Evolutionary conservation across 805 yeast genomes (phyloP), one percentile per base, ranked within the genome.

Genomic region (Candida ulmi): DNA sequence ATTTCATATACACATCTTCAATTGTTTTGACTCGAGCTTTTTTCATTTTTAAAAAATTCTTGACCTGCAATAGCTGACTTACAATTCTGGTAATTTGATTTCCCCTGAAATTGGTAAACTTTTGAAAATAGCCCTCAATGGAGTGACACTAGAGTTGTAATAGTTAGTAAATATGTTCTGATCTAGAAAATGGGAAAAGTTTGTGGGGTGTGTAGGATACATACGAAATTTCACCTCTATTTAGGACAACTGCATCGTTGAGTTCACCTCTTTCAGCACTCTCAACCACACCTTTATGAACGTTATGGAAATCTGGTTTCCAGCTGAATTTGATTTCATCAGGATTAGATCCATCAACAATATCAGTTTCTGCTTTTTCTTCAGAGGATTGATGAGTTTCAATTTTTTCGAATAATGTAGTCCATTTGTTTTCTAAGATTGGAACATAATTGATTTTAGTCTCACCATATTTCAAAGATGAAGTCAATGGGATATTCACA

Each of bases 401-500:
- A 24, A 35, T 24, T 26, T 32, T 38, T 16, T 40, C 56, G 56
- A 78, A 86, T 8, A 85, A 72, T 0, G 87, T 71, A 2, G 72
- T 69, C 98, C 98, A 93, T 47, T 69, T 64, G 61, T 91, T 91
- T 40, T 78, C 77, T 55, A 88, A 69, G 36, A 91, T 77, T n/a
- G 95, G 90, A 3, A 95, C 81, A 58, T 75, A 86, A 41, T 70
- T 57, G 29, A 83, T 74, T 51, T 75, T 80, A 2, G 95, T 83
- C 13, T 63, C 44, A 4, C 73, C 71, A n/a, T 68, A 51, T 43
- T 71, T 63, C 36, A 87, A 65, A 8, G 66, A 61, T 3, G 68
- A 70, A n/a, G 66, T 63, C 33, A 93, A 65, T 4, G 99, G 98
- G 5, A 93, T 72, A 57, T 91, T 93, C 23, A 93, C 68, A n/a